Base-by-base conservation (phyloP, 2,329 filamentous ascomycete genomes). In the Pyrenophora tritici-repentis region DNA sequence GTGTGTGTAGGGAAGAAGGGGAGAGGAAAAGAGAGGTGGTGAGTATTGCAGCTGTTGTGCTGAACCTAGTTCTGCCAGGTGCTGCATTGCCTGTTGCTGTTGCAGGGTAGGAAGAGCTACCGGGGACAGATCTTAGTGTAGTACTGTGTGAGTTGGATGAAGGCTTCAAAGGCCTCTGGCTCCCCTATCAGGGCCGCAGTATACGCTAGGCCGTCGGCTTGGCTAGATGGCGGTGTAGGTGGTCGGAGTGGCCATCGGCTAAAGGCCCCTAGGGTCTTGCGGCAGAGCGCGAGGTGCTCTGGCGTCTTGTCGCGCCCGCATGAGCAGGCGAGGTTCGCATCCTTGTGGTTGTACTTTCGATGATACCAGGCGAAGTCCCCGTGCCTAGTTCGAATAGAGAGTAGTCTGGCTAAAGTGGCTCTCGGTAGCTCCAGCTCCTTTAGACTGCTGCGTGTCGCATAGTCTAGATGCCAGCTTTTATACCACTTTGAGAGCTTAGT, bases 281-380 rank as follows among this genome's bases (percentile, higher is more conserved):
- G 24, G 20, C 37, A 40, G 20, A 40, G 24, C 17, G 24, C 17
- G 5, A 40, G 24, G 14, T 40, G 37, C 37, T 40, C 20, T 6
- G 37, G 20, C 29, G 39, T 40, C 24, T 40, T 24, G 37, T 18
- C 8, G 2, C 4, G 34, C 4, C 39, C 26, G 22, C 35, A 53
- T 17, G 40, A 47, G 39, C 34, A 53, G n/a, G 8, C 22, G 13
- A 41, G 20, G 12, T 40, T 31, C 16, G 44, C 44, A 16, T 43
- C 35, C 3, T 40, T 36, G 66, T 53, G 42, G 13, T 38, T 45
- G 34, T 24, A 53, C 37, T 53, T 53, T 24, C 5, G 10, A 22
- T 53, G 41, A 26, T 53, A 53, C 50, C 40, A 53, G 8, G 45
- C 35, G 34, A 53, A 53, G 34, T 53, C 50, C 17, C 31, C 24